phyloP scores from a whole-genome alignment of 2,329 filamentous ascomycete genomes.

The Paramyrothecium roridum region DNA sequence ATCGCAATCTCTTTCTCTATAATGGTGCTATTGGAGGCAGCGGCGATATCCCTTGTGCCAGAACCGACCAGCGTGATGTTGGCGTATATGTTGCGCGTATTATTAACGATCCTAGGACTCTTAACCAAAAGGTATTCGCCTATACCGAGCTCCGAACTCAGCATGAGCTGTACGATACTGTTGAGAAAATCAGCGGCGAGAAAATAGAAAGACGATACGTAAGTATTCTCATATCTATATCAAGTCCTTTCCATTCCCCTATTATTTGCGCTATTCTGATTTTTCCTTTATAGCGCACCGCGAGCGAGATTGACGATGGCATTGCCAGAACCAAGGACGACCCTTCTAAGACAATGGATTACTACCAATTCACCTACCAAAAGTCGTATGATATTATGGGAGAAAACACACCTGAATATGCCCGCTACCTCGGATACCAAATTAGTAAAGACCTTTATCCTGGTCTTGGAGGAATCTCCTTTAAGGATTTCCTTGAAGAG shows the following conservation, averaged over 20 bases:
- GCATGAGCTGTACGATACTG: conserved; percentile 40
- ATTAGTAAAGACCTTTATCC: conserved; percentile 51
- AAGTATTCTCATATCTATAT: neutral
- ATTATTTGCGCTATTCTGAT: no score
- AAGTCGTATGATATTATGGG: conserved; percentile 15
- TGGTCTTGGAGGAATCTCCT: conserved; percentile 29
- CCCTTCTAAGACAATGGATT: neutral
- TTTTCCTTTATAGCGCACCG: neutral
- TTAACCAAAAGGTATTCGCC: conserved; percentile 49
- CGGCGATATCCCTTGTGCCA: conserved; percentile 36
- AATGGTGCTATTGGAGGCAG: conserved; percentile 38
- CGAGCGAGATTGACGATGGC: neutral
- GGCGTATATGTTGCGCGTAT: conserved; percentile 49
- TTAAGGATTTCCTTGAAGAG: neutral
- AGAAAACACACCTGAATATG: conserved; percentile 52
- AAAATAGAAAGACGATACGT: conserved; percentile 26
- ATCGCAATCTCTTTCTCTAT: conserved; percentile 23
- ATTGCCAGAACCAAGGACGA: neutral
- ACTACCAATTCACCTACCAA: neutral
- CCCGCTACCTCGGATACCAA: conserved; percentile 53
- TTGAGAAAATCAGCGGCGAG: conserved; percentile 48
- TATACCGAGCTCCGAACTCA: conserved; percentile 43
- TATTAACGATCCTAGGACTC: conserved; percentile 46
- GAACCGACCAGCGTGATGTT: conserved; percentile 51
- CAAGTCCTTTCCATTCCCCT: neutral